phyloP scores from a whole-genome alignment of 371 early-diverging fungal genomes.

The Haplosporangium sp. region DNA sequence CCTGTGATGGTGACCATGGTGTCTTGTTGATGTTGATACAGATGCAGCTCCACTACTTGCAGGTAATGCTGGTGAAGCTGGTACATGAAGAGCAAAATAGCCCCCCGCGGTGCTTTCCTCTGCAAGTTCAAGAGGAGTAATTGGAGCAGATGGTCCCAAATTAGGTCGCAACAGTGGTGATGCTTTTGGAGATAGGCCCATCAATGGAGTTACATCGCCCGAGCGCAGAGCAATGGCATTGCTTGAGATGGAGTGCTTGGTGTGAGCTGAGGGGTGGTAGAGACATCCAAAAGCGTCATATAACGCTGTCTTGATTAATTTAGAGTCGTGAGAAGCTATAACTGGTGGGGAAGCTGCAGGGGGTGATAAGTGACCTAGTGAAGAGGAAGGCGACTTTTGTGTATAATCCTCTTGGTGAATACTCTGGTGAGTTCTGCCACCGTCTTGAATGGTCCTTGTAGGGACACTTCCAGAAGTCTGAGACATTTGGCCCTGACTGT shows the following conservation, averaged over 20 bases:
- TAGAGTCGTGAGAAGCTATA: constrained; percentile 25
- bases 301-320: constrained; percentile 28
- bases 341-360: constrained; percentile 6
- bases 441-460: constrained; percentile 13
- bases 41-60: constrained; percentile 5
- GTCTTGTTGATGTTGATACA: constrained; percentile 8
- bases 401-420: not conserved
- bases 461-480: not conserved
- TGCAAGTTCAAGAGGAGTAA: constrained; percentile 50
- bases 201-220: constrained; percentile 51
- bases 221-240: constrained; percentile 41
- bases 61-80: constrained; percentile 21
- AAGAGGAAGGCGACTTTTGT: constrained; percentile 8
- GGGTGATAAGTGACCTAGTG: constrained; percentile 9
- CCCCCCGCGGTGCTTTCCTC: constrained; percentile 35
- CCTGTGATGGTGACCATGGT: constrained; percentile 19
- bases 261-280: constrained; percentile 51
- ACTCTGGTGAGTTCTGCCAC: not conserved
- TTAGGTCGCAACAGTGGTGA: constrained; percentile 48
- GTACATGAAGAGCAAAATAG: constrained; percentile 39
- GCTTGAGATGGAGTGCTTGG: constrained; percentile 34
- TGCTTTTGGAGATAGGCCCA: constrained; percentile 49
- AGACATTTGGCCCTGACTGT: constrained; percentile 4
- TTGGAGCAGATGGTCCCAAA: constrained; percentile 49
- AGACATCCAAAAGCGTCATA: constrained; percentile 52